phyloP scores from a whole-genome alignment of 208 protist species.

The Naegleria lovaniensis region DNA sequence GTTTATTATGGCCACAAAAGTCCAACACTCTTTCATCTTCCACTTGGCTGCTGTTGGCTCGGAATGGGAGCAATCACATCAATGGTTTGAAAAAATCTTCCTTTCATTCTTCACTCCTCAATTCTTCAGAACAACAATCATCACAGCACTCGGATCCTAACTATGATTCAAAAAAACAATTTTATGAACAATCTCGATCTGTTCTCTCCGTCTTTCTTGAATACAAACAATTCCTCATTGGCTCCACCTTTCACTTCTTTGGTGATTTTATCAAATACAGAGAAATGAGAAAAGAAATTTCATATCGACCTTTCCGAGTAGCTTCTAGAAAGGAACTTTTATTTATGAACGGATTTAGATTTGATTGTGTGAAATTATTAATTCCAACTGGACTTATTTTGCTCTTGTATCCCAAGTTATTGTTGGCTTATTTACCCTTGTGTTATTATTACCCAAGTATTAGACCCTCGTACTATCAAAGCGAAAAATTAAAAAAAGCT shows the following conservation, averaged over 20 bases:
- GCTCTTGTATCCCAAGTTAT: not conserved
- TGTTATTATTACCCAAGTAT: not conserved
- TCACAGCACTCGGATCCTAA: not conserved
- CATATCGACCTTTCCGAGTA: not conserved
- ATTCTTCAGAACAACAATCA: not conserved
- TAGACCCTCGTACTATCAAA: not conserved
- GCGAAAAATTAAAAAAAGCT: not conserved
- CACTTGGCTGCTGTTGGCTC: no score
- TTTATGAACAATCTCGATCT: not conserved
- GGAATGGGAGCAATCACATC: no score
- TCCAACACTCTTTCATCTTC: no score
- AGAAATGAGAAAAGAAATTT: slow-evolving; percentile 4
- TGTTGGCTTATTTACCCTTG: not conserved
- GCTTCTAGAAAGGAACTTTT: not conserved
- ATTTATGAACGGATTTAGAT: not conserved
- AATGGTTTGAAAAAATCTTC: no score
- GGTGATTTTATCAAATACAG: not conserved
- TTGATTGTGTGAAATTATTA: not conserved
- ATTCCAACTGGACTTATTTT: not conserved
- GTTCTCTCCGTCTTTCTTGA: not conserved
- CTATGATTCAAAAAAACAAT: not conserved
- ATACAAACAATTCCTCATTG: not conserved
- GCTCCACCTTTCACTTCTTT: not conserved
- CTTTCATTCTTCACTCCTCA: no score
- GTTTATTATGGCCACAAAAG: no score